phyloP scores from a whole-genome alignment of 2,329 filamentous ascomycete genomes.

The Penicillium sp. region DNA sequence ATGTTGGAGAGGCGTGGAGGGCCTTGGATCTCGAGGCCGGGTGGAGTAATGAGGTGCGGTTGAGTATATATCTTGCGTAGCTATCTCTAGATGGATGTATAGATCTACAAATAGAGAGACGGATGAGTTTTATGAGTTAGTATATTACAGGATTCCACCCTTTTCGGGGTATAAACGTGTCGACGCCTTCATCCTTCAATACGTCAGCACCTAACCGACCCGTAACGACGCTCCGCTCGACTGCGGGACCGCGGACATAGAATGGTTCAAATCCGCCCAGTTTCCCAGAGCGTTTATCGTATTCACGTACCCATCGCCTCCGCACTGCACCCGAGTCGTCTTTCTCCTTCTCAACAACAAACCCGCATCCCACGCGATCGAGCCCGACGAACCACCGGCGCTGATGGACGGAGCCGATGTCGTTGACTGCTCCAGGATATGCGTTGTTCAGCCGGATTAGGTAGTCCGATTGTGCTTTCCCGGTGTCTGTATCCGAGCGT shows the following conservation, averaged over 20 bases:
- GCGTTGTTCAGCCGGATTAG: conserved; percentile 66
- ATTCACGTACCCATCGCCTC: conserved; percentile 35
- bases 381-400: conserved; percentile 69
- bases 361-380: conserved; percentile 64
- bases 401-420: conserved; percentile 70
- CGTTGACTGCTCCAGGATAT: conserved; percentile 69
- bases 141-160: conserved; percentile 59
- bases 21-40: conserved; percentile 71
- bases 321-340: background rate
- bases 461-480: conserved; percentile 28
- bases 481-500: conserved; percentile 19
- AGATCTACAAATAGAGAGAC: background rate
- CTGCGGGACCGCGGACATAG: conserved; percentile 63
- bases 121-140: background rate
- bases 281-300: conserved; percentile 22
- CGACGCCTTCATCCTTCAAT: conserved; percentile 65
- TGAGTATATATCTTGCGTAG: conserved; percentile 60
- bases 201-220: conserved; percentile 64
- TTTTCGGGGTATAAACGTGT: conserved; percentile 60
- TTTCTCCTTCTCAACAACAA: conserved; percentile 38
- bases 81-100: background rate
- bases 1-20: conserved; percentile 77
- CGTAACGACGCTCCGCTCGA: conserved; percentile 70
- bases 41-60: conserved; percentile 79
- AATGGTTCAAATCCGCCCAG: conserved; percentile 60